A percentile compares a stretch with the other conserved stretches of the same genome.
These are phyloP conservation scores for Cryptococcus sp. DNA, from an alignment of 1,284 basidiomycete genomes.

Conservation along the genomic window DNA sequence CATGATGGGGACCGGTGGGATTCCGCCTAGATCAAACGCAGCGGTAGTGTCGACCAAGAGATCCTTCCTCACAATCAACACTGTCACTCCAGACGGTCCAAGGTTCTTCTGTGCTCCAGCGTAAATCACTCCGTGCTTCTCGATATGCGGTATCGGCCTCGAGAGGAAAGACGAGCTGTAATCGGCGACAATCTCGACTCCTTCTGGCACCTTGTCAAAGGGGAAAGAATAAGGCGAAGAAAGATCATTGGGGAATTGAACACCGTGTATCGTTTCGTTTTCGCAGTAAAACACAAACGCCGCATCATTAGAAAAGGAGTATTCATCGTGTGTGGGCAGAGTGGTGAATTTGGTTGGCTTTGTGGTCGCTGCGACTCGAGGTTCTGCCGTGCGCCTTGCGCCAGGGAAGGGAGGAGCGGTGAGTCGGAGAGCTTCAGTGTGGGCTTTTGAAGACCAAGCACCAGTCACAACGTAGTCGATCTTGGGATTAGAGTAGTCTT, in stretches of 20 bases:
- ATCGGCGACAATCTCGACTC: conserved; percentile 85
- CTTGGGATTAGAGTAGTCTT: conserved; percentile 36
- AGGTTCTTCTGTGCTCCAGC: conserved; percentile 99
- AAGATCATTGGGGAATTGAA: conserved; percentile 69
- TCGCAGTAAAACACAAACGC: conserved; percentile 98
- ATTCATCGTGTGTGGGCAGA: conserved; percentile 68
- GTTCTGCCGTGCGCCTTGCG: conserved; percentile 47
- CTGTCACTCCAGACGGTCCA: conserved; percentile 87
- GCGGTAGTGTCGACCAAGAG: conserved; percentile 81
- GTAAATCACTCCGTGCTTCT: conserved; percentile 86
- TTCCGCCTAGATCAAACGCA: conserved; percentile 66
- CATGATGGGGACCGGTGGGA: conserved; percentile 54
- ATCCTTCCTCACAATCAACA: conserved; percentile 88
- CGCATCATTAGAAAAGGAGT: conserved; percentile 67
- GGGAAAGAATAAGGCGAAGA: conserved; percentile 90
- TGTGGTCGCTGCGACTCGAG: conserved; percentile 65
- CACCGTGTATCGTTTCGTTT: conserved; percentile 97
- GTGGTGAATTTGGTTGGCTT: conserved; percentile 69
- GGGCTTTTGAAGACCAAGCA: conserved; percentile 82
- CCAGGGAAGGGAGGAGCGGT: conserved; percentile 48
- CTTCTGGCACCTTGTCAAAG: conserved; percentile 61
- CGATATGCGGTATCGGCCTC: conserved; percentile 80
- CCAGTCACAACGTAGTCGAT: conserved; percentile 89
- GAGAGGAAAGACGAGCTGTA: conserved; percentile 97
- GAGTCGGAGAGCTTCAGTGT: conserved; percentile 67